Percentiles rank a stretch among this genome's conserved stretches.
Conservation (phyloP, 768 basidiomycete species). For the Tulasnella calospora region DNA sequence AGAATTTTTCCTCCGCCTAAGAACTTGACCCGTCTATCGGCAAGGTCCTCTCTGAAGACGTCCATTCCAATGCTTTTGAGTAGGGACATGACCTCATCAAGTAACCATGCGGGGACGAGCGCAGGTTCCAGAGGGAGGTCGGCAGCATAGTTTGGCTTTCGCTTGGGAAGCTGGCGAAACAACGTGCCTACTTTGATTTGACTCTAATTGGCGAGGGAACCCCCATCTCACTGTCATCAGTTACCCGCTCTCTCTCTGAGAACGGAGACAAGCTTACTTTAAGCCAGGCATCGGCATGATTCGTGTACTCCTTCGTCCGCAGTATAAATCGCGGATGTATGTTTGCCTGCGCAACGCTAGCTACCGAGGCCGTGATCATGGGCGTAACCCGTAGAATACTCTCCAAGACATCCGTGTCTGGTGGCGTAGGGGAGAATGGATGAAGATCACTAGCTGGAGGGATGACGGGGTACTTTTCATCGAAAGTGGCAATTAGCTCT, state of each 20-base stretch:
- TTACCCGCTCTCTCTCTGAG: neutral
- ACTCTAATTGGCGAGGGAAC: neutral
- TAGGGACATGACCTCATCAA: constrained; percentile 57
- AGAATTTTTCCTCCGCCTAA: constrained; percentile 75
- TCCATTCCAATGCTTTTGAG: constrained; percentile 66
- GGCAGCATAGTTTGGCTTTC: constrained; percentile 49
- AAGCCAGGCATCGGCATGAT: constrained; percentile 19
- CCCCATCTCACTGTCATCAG: neutral
- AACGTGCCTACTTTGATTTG: constrained; percentile 12
- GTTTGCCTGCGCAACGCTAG: neutral
- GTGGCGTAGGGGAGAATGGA: constrained; percentile 21
- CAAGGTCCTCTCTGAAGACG: constrained; percentile 57
- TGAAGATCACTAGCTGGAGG: constrained; percentile 8
- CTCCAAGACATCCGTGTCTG: constrained; percentile 25
- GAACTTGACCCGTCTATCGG: constrained; percentile 48
- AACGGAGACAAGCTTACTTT: neutral
- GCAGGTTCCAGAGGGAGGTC: constrained; percentile 52
- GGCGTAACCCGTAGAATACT: constrained; percentile 1
- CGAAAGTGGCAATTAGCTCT: constrained; percentile 16
- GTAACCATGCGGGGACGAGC: constrained; percentile 52
- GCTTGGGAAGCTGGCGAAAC: constrained; percentile 1
- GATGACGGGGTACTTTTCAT: constrained; percentile 13
- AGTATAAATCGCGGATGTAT: neutral
- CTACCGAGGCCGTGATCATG: constrained; percentile 13
- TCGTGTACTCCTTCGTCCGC: constrained; percentile 22